Evolutionary conservation across 768 basidiomycete species (phyloP).

Genomic region (Psilocybe cyanescens): DNA sequence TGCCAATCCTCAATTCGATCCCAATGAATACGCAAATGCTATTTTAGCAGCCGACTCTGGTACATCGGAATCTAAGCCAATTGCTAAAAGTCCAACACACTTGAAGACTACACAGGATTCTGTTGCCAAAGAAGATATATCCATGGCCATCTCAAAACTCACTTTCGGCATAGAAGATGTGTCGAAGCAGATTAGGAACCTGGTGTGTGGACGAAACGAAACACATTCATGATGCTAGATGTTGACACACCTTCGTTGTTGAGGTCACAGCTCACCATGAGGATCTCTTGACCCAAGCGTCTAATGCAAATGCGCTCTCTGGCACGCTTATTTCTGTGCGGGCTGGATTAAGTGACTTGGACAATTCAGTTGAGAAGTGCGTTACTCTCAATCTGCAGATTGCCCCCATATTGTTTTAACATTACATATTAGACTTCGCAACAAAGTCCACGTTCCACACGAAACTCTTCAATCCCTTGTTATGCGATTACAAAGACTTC

Average conservation of each 20-base stretch:
- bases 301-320: constrained; percentile 71
- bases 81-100: constrained; percentile 32
- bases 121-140: constrained; percentile 82
- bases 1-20: constrained; percentile 74
- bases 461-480: constrained; percentile 74
- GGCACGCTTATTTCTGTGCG: constrained; percentile 71
- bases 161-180: constrained; percentile 91
- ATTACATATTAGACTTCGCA: constrained; percentile 60
- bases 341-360: constrained; percentile 73
- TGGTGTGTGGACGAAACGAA: constrained; percentile 53
- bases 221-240: constrained; percentile 2
- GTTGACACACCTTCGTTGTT: constrained; percentile 18
- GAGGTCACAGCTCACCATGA: constrained; percentile 87
- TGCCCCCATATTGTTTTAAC: constrained; percentile 15
- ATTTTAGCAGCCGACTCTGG: constrained; percentile 77
- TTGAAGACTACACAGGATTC: constrained; percentile 51
- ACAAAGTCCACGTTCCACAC: constrained; percentile 87
- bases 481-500: constrained; percentile 73
- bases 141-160: constrained; percentile 86
- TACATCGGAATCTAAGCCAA: constrained; percentile 46
- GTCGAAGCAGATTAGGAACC: constrained; percentile 82
- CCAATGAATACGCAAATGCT: constrained; percentile 90
- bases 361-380: constrained; percentile 78
- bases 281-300: constrained; percentile 80
- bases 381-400: constrained; percentile 18